Evolutionary conservation across 257 asterid genomes (phyloP).

Genomic region (Solanum tarapatanum): DNA sequence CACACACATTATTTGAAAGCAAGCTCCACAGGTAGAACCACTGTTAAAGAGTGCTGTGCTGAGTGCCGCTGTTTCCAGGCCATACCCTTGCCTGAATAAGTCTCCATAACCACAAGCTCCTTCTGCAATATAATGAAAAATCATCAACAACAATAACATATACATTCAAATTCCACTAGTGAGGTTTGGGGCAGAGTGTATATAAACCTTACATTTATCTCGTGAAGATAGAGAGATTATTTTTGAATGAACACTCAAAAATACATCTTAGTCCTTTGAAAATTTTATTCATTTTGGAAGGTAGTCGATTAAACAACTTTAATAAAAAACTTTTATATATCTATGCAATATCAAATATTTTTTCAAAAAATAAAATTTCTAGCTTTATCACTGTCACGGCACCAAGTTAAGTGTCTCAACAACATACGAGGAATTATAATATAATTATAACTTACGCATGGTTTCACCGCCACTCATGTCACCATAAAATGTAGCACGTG

Average conservation of each 20-base stretch:
- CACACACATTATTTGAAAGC: slow-evolving; percentile 26
- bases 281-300: too few species aligned
- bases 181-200: not conserved
- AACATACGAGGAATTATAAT: not conserved
- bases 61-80: slow-evolving; percentile 23
- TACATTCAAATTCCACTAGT: not conserved
- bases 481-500: slow-evolving; percentile 5
- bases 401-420: rapidly evolving
- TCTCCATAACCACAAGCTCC: slow-evolving; percentile 41
- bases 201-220: not conserved
- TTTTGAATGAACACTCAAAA: too few species aligned
- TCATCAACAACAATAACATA: not conserved
- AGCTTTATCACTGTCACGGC: not conserved
- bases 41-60: slow-evolving; percentile 24
- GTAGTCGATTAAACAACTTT: not conserved
- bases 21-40: slow-evolving; percentile 29
- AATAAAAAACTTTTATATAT: not conserved
- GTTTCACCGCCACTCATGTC: not conserved
- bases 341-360: too few species aligned
- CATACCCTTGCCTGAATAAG: slow-evolving; percentile 14
- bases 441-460: not conserved
- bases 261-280: too few species aligned
- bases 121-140: not conserved
- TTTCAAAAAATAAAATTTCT: too few species aligned
- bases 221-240: not conserved